Percentiles rank a stretch among this genome's conserved stretches.
Evolutionary conservation across 129 eudicot genomes (phyloP).

Genomic region (Calendula officinalis): DNA sequence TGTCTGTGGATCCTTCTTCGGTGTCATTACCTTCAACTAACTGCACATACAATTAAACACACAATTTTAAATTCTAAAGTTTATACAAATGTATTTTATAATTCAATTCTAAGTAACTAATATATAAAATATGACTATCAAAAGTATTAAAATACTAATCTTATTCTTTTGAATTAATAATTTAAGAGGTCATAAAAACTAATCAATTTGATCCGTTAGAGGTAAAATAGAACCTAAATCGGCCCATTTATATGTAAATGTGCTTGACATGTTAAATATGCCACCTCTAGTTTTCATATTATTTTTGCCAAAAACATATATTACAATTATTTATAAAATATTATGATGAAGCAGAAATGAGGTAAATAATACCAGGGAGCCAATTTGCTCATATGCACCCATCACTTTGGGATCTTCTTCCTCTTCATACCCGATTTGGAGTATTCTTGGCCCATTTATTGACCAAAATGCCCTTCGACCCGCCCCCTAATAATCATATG

Average conservation of each 20-base stretch:
- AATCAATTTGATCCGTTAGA: background rate
- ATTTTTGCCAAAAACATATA: background rate
- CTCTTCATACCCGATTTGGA: conserved; percentile 87
- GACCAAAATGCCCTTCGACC: conserved; percentile 99
- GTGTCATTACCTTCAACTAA: conserved; percentile 58
- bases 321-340: background rate
- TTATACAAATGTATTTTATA: background rate
- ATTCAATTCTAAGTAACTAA: too few relatives aligned
- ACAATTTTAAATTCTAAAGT: background rate
- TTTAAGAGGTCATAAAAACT: background rate
- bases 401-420: conserved; percentile 87
- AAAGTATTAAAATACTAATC: too few relatives aligned
- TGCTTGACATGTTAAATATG: background rate
- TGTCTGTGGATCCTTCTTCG: conserved; percentile 40
- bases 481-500: conserved; percentile 53
- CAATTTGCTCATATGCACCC: conserved; percentile 92
- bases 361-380: conserved; percentile 68
- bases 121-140: too few relatives aligned
- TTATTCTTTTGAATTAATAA: too few relatives aligned
- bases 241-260: background rate
- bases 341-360: background rate
- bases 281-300: background rate
- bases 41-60: conserved; percentile 40
- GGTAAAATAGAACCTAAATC: background rate
- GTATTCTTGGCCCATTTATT: conserved; percentile 84